Conservation (phyloP, 345 rosid genomes). For the Sonneratia caseolaris region DNA sequence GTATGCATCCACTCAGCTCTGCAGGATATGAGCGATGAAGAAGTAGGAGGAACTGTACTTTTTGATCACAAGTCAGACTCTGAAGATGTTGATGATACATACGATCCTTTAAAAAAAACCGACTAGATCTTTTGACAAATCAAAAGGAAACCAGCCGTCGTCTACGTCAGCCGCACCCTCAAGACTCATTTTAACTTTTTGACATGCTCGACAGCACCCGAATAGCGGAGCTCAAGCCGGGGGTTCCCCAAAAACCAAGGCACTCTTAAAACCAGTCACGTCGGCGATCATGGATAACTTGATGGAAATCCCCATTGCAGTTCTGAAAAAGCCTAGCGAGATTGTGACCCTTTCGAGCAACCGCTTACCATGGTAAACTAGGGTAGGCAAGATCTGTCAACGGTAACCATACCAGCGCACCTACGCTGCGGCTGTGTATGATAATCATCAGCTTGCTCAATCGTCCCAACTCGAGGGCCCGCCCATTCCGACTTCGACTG, state of each 20-base stretch:
- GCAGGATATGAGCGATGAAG: too few relatives aligned
- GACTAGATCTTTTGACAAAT: not conserved
- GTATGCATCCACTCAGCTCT: too few relatives aligned
- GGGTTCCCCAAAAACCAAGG: not conserved
- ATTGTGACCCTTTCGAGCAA: not conserved
- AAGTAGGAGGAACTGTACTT: not conserved
- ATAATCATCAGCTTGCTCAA: slow-evolving; percentile 7
- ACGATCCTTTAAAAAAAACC: not conserved
- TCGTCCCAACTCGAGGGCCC: slow-evolving; percentile 71
- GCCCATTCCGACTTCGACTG: slow-evolving; percentile 62
- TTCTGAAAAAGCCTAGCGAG: not conserved
- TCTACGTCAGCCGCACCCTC: not conserved
- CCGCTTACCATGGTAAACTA: not conserved
- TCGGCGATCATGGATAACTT: not conserved
- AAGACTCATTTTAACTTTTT: too few relatives aligned
- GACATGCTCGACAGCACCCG: too few relatives aligned
- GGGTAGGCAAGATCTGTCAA: not conserved
- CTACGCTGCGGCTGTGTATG: not conserved
- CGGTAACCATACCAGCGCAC: not conserved
- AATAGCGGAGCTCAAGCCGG: too few relatives aligned
- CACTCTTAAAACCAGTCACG: not conserved
- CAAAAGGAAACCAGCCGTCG: not conserved
- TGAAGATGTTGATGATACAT: too few relatives aligned
- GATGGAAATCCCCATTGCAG: not conserved
- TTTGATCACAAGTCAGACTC: not conserved